Evolutionary conservation across 2,329 filamentous ascomycete genomes (phyloP).

Genomic region (Alternaria alternata): DNA sequence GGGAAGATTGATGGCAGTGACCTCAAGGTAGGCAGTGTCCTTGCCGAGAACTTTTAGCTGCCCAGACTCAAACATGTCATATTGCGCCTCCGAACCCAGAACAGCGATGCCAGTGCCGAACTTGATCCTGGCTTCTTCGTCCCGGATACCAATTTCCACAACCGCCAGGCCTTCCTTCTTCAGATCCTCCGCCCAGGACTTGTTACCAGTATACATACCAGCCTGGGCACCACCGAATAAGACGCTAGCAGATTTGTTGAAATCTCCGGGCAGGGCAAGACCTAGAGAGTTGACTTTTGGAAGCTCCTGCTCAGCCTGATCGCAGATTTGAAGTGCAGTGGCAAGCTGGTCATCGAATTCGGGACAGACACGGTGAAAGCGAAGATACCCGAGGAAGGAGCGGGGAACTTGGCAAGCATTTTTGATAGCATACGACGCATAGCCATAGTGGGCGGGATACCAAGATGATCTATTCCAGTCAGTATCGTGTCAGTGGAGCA

Average conservation of each 20-base stretch:
- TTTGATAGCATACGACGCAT: conserved; percentile 60
- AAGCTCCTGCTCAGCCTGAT: conserved; percentile 72
- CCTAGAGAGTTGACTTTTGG: conserved; percentile 64
- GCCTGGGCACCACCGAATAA: conserved; percentile 68
- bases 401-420: conserved; percentile 72
- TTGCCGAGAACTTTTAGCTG: conserved; percentile 28
- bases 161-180: conserved; percentile 27
- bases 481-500: conserved; percentile 12
- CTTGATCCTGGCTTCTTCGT: conserved; percentile 58
- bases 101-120: conserved; percentile 61
- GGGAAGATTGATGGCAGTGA: conserved; percentile 59
- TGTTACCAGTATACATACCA: conserved; percentile 52
- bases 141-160: conserved; percentile 51
- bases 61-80: conserved; percentile 42
- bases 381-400: conserved; percentile 89
- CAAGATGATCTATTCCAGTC: conserved; percentile 61
- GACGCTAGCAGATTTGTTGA: conserved; percentile 78
- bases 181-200: conserved; percentile 53
- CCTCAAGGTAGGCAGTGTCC: conserved; percentile 47
- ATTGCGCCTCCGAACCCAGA: conserved; percentile 54
- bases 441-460: conserved; percentile 64
- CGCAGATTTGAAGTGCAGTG: conserved; percentile 71
- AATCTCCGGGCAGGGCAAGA: conserved; percentile 72
- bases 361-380: conserved; percentile 84
- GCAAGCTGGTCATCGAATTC: conserved; percentile 76